phyloP scores from a whole-genome alignment of 306 rosid species.

The Hippophae tibetana region DNA sequence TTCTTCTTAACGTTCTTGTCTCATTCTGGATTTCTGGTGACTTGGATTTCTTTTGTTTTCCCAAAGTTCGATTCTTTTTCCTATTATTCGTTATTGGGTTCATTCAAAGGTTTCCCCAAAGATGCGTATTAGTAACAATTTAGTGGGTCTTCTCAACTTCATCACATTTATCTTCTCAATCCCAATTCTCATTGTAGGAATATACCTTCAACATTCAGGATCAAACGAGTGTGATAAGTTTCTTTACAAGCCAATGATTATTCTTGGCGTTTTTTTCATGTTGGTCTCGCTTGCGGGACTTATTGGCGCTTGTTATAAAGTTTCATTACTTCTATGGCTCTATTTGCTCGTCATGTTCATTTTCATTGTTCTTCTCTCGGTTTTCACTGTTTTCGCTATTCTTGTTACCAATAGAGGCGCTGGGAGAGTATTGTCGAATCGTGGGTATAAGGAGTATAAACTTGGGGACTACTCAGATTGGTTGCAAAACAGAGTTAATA shows the following conservation, averaged over 20 bases:
- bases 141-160: slow-evolving; percentile 58
- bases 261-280: slow-evolving; percentile 55
- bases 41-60: neutral
- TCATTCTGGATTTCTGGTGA: neutral
- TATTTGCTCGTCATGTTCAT: slow-evolving; percentile 74
- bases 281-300: slow-evolving; percentile 60
- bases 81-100: slow-evolving; percentile 1
- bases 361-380: slow-evolving; percentile 48
- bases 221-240: slow-evolving; percentile 53
- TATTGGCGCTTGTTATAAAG: slow-evolving; percentile 62
- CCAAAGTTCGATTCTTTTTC: neutral
- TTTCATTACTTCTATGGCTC: slow-evolving; percentile 64
- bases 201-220: slow-evolving; percentile 59
- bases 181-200: slow-evolving; percentile 46
- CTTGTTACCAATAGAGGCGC: slow-evolving; percentile 64
- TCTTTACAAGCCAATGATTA: slow-evolving; percentile 49
- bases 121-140: slow-evolving; percentile 41
- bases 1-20: neutral
- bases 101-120: neutral
- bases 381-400: slow-evolving; percentile 60
- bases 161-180: slow-evolving; percentile 55
- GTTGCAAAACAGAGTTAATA: slow-evolving; percentile 62
- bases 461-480: slow-evolving; percentile 81
- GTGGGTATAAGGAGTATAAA: slow-evolving; percentile 61
- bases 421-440: slow-evolving; percentile 26